Conservation (phyloP, 2,329 filamentous ascomycete species). For the Hypoxylon sp. region DNA sequence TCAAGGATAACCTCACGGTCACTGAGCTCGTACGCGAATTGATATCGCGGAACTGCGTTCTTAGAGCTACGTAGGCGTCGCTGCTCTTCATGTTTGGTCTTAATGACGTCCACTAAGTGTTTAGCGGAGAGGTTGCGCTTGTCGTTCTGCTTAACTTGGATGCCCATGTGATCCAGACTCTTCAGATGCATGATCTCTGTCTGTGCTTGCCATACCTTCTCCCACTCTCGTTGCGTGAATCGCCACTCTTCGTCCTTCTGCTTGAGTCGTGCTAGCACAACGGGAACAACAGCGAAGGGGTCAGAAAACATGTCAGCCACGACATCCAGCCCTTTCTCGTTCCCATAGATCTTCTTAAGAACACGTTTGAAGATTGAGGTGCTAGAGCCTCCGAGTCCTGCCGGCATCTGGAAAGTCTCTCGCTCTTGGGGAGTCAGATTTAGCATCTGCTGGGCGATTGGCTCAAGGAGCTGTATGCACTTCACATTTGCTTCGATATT, state of each 20-base stretch:
- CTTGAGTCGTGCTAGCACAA: slow-evolving; percentile 90
- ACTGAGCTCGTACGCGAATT: slow-evolving; percentile 81
- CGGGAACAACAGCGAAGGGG: slow-evolving; percentile 88
- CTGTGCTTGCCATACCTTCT: slow-evolving; percentile 98
- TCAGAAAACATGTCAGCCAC: slow-evolving; percentile 88
- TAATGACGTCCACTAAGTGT: slow-evolving; percentile 89
- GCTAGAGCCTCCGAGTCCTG: slow-evolving; percentile 90
- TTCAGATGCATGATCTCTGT: slow-evolving; percentile 96
- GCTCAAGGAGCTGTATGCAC: slow-evolving; percentile 95
- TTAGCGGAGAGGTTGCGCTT: slow-evolving; percentile 94
- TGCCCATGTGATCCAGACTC: slow-evolving; percentile 96
- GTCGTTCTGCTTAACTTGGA: slow-evolving; percentile 88
- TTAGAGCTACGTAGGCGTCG: slow-evolving; percentile 78
- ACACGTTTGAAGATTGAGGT: slow-evolving; percentile 97
- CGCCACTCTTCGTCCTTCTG: slow-evolving; percentile 99
- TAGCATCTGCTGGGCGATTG: slow-evolving; percentile 90
- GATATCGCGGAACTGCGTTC: slow-evolving; percentile 74
- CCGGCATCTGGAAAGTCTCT: slow-evolving; percentile 81
- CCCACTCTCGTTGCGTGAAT: slow-evolving; percentile 96
- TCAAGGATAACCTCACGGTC: slow-evolving; percentile 78
- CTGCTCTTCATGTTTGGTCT: slow-evolving; percentile 93
- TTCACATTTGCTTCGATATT: slow-evolving; percentile 96
- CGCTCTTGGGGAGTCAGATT: slow-evolving; percentile 82
- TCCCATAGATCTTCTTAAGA: slow-evolving; percentile 96
- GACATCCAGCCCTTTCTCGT: slow-evolving; percentile 85